phyloP scores from a whole-genome alignment of 2,329 filamentous ascomycete species.

The Ciborinia camelliae region DNA sequence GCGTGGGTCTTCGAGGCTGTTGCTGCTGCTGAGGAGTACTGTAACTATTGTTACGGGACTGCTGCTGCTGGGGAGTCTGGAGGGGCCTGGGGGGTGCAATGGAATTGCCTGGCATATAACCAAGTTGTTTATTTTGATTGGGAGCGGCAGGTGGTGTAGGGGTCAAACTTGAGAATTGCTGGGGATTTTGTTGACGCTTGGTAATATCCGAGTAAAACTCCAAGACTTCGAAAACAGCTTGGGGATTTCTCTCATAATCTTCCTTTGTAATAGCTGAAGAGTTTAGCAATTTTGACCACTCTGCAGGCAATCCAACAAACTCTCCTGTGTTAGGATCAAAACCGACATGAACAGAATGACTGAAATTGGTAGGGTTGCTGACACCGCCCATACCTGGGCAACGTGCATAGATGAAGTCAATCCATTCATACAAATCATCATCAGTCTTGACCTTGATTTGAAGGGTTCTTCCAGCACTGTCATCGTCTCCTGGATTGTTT shows the following conservation, averaged over 20 bases:
- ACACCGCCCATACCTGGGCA: conserved; percentile 98
- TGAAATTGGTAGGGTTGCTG: conserved; percentile 97
- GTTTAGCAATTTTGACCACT: conserved; percentile 96
- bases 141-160: conserved; percentile 58
- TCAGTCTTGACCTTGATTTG: conserved; percentile 94
- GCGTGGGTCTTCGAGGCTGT: conserved; percentile 42
- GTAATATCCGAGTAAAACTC: conserved; percentile 84
- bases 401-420: conserved; percentile 94
- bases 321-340: conserved; percentile 94
- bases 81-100: conserved; percentile 69
- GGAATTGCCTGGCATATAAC: conserved; percentile 49
- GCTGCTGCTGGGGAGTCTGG: conserved; percentile 44
- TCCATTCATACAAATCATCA: conserved; percentile 98
- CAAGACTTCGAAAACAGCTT: conserved; percentile 76
- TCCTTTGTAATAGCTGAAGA: conserved; percentile 97
- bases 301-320: conserved; percentile 88
- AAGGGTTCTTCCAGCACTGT: conserved; percentile 76
- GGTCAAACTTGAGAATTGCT: conserved; percentile 63
- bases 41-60: conserved; percentile 42
- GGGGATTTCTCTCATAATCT: conserved; percentile 95
- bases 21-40: conserved; percentile 31
- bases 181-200: conserved; percentile 69
- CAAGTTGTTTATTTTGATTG: conserved; percentile 60
- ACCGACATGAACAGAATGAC: conserved; percentile 92
- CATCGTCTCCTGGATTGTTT: conserved; percentile 66